A percentile compares a stretch with the other conserved stretches of the same genome.
Evolutionary conservation across 176 grass and related monocot genomes (phyloP).

Genomic region (Eleusine coracana): DNA sequence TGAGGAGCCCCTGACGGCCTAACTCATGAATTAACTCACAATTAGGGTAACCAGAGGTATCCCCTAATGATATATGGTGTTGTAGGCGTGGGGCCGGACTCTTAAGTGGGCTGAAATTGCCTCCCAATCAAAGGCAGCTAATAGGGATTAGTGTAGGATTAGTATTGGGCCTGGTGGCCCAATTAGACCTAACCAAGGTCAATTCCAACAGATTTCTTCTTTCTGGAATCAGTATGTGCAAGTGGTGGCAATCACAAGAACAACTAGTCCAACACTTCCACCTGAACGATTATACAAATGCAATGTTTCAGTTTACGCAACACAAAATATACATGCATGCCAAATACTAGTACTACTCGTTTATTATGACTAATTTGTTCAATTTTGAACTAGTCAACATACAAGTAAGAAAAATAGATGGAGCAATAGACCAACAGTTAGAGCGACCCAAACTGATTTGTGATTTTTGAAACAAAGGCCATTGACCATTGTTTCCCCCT

Average conservation of each 20-base stretch:
- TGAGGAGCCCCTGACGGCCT: too few species aligned
- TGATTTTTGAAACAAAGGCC: neutral
- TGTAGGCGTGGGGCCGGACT: too few species aligned
- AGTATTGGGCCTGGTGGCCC: too few species aligned
- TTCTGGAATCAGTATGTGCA: neutral
- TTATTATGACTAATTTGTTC: neutral
- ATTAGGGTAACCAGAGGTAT: too few species aligned
- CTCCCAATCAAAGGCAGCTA: too few species aligned
- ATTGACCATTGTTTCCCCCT: neutral
- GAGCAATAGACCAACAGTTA: neutral
- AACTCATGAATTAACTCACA: too few species aligned
- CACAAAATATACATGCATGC: neutral
- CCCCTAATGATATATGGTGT: too few species aligned
- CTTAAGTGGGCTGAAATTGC: too few species aligned
- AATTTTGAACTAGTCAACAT: neutral
- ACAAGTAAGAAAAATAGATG: neutral
- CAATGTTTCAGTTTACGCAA: neutral
- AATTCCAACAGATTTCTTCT: neutral
- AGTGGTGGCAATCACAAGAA: neutral
- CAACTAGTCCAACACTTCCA: neutral
- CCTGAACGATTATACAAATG: neutral
- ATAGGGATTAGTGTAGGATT: too few species aligned
- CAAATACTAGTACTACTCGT: neutral
- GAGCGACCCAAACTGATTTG: neutral
- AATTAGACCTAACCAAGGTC: too few species aligned